Evolutionary conservation across 257 asterid species (phyloP), one percentile per base, ranked within the genome.

Genomic region (Capsicum pubescens): DNA sequence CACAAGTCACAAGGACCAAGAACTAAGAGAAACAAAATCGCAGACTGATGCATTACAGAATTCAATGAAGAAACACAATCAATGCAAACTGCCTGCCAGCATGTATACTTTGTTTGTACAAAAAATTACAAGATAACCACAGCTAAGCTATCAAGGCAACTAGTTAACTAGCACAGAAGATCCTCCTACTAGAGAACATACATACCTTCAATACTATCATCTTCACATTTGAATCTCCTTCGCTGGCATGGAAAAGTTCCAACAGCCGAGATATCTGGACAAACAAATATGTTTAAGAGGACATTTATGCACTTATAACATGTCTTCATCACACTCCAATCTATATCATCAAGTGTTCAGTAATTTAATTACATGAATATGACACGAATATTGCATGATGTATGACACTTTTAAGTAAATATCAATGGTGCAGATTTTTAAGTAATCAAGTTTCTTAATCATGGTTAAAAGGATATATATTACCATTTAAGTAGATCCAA

Each of bases 201-300:
- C 3, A 39, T 90, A 95, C 99, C 99, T 95, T 95, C 86, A 94
- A 5, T 61, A 95, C 85, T 66, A 95, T 88, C 69, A 94, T 82
- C 87, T 95, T 95, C 87, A 94, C 91, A 61, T 88, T 83, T 39
- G 91, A 63, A 79, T 95, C 97, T 85, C 90, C 88, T 82, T 90
- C 93, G 70, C 79, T 88, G 52, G 88, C 86, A 74, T 84, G 88
- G 84, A 87, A 93, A 81, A 93, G 93, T 85, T 94, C 97, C 90
- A 91, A 80, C 76, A 95, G 84, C 76, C 93, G 94, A 36, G 94
- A 89, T 77, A 94, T 86, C 99, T 96, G 71, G 56, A 86, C 67
- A 86, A 81, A 83, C 84, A 81, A 77, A 77, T 84, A 81, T 83
- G 35, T 66, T 66, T 82, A 55, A 85, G 87, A 54, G 32, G 17